Percentiles rank a stretch among this genome's conserved stretches.
These are phyloP conservation scores for Toxoplasma gondii DNA, from an alignment of 169 alveolate genomes.

Conservation along the genomic window DNA sequence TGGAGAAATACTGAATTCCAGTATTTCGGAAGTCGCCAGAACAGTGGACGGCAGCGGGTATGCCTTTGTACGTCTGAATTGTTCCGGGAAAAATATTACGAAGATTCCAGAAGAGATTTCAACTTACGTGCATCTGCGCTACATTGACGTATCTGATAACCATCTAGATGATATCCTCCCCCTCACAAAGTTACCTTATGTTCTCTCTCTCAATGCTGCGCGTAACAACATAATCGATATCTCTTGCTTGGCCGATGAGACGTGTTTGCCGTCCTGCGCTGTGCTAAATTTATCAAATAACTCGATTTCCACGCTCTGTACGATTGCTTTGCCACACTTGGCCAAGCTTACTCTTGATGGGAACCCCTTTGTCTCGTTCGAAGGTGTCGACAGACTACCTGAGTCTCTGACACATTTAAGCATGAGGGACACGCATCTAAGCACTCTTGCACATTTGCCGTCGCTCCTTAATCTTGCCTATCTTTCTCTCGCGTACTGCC, in stretches of 20 bases:
- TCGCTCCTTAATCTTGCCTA: conserved; percentile 45
- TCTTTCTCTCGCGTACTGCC: conserved; percentile 56
- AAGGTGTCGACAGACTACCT: conserved; percentile 56
- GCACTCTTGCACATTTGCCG: conserved; percentile 46
- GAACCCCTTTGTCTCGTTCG: conserved; percentile 56
- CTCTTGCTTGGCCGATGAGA: conserved; percentile 39
- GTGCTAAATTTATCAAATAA: conserved; percentile 57
- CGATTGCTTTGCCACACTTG: conserved; percentile 50
- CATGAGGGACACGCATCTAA: conserved; percentile 48
- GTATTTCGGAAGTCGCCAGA: conserved; percentile 62
- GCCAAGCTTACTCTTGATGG: conserved; percentile 63
- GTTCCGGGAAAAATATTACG: conserved; percentile 55
- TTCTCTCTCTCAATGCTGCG: conserved; percentile 60
- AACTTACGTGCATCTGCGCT: conserved; percentile 58
- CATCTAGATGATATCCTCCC: conserved; percentile 48
- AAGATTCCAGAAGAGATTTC: conserved; percentile 50
- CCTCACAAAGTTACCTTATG: conserved; percentile 59
- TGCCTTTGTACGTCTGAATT: conserved; percentile 62
- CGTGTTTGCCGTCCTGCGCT: conserved; percentile 60
- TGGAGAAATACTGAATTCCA: conserved; percentile 60
- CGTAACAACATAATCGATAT: conserved; percentile 60
- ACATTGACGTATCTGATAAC: conserved; percentile 66
- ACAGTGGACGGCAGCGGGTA: conserved; percentile 70
- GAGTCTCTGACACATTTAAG: conserved; percentile 53
- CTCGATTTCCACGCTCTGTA: conserved; percentile 35